These are phyloP conservation scores for Colletotrichum sp. DNA, from an alignment of 2,329 filamentous ascomycete genomes.

Conservation along the genomic window DNA sequence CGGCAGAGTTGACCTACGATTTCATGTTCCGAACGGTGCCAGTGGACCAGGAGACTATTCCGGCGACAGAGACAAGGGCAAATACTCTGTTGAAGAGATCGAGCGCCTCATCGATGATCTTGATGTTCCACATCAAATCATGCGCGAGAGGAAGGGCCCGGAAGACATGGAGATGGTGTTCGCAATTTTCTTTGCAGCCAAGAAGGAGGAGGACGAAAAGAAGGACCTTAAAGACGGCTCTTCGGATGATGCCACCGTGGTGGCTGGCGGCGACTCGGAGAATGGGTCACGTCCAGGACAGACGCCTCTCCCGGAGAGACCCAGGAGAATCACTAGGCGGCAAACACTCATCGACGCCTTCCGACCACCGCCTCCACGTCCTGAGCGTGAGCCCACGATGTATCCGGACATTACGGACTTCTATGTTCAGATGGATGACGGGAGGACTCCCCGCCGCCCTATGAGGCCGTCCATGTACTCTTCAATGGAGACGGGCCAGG, in stretches of 20 bases:
- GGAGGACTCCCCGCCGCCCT: not conserved
- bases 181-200: constrained; percentile 16
- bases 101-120: constrained; percentile 11
- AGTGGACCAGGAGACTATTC: constrained; percentile 29
- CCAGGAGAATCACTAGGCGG: constrained; percentile 14
- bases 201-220: not conserved
- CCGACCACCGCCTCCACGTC: not conserved
- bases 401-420: not conserved
- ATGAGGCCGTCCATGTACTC: not conserved
- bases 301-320: not conserved
- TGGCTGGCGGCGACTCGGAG: not conserved
- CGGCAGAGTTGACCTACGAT: constrained; percentile 31
- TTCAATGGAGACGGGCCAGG: not conserved
- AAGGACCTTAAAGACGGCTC: not conserved
- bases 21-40: constrained; percentile 34
- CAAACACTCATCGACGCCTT: constrained; percentile 16
- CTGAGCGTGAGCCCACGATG: not conserved
- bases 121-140: constrained; percentile 22
- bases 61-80: constrained; percentile 1
- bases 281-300: not conserved
- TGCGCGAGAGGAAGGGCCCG: constrained; percentile 9
- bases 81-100: constrained; percentile 20
- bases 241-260: not conserved
- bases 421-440: not conserved
- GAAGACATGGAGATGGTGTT: constrained; percentile 15